A percentile compares a stretch with the other conserved stretches of the same genome.
phyloP scores from a whole-genome alignment of 2,329 filamentous ascomycete species.

The Talaromyces sp. region DNA sequence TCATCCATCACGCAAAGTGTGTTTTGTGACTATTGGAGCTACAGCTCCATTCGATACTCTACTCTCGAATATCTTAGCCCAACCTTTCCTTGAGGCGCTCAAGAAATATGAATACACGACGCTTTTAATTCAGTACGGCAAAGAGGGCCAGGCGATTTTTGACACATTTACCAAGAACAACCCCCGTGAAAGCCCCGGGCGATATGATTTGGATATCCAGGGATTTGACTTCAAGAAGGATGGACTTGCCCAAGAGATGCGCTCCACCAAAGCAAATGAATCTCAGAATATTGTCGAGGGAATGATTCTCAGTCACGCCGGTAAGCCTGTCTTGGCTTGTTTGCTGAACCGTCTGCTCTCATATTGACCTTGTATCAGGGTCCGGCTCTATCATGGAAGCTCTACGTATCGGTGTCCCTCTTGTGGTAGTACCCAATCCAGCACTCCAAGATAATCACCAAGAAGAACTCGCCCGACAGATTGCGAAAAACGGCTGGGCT shows the following conservation, averaged over 20 bases:
- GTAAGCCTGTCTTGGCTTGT: constrained; percentile 45
- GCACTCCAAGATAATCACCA: constrained; percentile 85
- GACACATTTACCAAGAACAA: constrained; percentile 31
- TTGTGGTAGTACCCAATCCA: constrained; percentile 88
- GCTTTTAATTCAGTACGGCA: constrained; percentile 75
- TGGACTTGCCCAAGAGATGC: constrained; percentile 58
- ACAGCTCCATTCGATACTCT: constrained; percentile 77
- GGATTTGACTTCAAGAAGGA: constrained; percentile 63
- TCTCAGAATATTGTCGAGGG: constrained; percentile 49
- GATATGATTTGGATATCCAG: constrained; percentile 48
- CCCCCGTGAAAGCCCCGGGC: constrained; percentile 20
- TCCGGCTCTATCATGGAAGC: constrained; percentile 86
- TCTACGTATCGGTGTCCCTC: constrained; percentile 64
- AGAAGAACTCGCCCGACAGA: constrained; percentile 71
- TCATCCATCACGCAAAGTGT: constrained; percentile 41
- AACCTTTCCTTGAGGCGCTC: constrained; percentile 60
- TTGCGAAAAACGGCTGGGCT: constrained; percentile 70
- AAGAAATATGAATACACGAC: constrained; percentile 59
- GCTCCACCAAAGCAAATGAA: constrained; percentile 44
- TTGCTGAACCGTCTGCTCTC: not conserved
- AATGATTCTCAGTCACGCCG: constrained; percentile 82
- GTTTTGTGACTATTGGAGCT: constrained; percentile 87
- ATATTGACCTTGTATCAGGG: constrained; percentile 48
- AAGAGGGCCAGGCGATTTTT: constrained; percentile 55
- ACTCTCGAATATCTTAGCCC: constrained; percentile 59